Conservation (phyloP, 208 protist genomes). For the Jaenimonas drosophilae region DNA sequence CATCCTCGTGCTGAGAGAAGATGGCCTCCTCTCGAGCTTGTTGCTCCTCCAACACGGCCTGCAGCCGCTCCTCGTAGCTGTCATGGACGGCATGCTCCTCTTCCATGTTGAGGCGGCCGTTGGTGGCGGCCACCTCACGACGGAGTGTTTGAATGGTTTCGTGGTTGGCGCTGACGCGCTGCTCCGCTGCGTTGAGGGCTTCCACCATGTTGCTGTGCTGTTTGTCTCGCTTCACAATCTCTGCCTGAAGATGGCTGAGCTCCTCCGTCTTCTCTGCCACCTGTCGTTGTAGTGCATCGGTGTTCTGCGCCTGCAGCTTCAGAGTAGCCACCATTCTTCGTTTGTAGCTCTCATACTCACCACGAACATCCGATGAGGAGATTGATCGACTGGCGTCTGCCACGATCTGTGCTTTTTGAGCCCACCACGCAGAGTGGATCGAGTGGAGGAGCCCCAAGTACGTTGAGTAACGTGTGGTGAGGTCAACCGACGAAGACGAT, state of each 20-base stretch:
- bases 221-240: constrained; percentile 23
- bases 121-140: too few relatives aligned
- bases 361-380: background rate
- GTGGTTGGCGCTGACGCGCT: constrained; percentile 30
- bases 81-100: constrained; percentile 37
- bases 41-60: constrained; percentile 33
- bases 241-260: constrained; percentile 9
- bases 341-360: constrained; percentile 25
- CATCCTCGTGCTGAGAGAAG: constrained; percentile 50
- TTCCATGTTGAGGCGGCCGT: constrained; percentile 43
- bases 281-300: constrained; percentile 36
- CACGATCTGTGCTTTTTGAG: background rate
- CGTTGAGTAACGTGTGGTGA: too few relatives aligned
- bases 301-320: constrained; percentile 39
- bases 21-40: constrained; percentile 28
- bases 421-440: background rate
- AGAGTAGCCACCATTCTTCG: constrained; percentile 23
- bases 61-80: constrained; percentile 31
- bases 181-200: constrained; percentile 20
- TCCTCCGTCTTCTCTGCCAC: constrained; percentile 24
- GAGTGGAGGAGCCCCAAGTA: too few relatives aligned
- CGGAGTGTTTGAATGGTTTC: too few relatives aligned
- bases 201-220: constrained; percentile 29
- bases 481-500: too few relatives aligned
- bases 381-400: too few relatives aligned